Percentiles rank a stretch among this genome's conserved stretches.
Conservation (phyloP, 208 protist genomes). For the Acanthamoeba rhysodes region DNA sequence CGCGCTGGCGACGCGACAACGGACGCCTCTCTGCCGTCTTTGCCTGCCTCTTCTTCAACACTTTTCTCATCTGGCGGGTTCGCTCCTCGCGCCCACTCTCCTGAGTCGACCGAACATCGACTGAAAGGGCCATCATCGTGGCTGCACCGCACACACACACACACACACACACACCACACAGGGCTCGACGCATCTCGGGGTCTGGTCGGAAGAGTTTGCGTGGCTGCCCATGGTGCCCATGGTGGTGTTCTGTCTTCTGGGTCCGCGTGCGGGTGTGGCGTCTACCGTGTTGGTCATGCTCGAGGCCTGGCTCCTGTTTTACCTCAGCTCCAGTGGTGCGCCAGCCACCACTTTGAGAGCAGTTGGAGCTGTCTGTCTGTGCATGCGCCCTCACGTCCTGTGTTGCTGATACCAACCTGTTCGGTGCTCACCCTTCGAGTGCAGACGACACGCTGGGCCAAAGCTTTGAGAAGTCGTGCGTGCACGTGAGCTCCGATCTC, state of each 20-base stretch:
- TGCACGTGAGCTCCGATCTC: background rate
- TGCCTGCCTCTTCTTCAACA: background rate
- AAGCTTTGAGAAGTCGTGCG: background rate
- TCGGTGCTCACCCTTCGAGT: no score
- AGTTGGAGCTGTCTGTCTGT: no score
- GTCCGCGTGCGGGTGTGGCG: background rate
- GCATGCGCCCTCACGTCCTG: background rate
- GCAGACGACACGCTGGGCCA: background rate
- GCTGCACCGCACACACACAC: no score
- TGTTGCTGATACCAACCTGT: background rate
- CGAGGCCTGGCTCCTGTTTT: background rate
- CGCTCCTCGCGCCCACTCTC: background rate
- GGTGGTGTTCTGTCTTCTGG: conserved; percentile 22
- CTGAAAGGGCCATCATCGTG: background rate
- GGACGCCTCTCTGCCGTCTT: background rate
- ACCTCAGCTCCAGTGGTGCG: background rate
- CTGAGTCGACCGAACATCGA: background rate
- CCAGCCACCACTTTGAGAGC: background rate
- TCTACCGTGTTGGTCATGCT: background rate
- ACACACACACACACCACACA: no score
- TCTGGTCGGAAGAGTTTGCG: background rate
- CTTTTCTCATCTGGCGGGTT: background rate
- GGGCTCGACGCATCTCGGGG: background rate
- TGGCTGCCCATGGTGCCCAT: conserved; percentile 11
- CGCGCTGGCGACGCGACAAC: conserved; percentile 9